A percentile compares a stretch with the other conserved stretches of the same genome.
These are phyloP conservation scores for Deuterostichococcus epilithicus DNA, from an alignment of 139 green algal genomes.

Conservation along the genomic window DNA sequence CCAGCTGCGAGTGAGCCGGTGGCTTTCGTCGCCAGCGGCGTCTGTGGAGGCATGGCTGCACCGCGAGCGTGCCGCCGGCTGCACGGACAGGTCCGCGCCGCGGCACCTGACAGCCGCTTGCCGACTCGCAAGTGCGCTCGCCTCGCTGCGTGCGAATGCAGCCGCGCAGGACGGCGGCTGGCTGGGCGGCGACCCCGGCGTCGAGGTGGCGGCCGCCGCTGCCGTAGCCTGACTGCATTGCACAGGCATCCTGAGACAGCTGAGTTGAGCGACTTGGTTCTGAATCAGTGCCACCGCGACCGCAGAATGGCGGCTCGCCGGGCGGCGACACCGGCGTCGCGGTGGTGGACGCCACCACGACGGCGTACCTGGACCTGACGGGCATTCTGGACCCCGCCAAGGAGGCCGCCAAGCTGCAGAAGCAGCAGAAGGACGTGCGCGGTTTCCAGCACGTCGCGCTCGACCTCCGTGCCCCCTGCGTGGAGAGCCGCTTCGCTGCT, in stretches of 20 bases:
- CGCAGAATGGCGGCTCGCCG: constrained; percentile 31
- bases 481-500: no score
- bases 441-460: no score
- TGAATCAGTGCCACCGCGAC: constrained; percentile 7
- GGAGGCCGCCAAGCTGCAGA: constrained; percentile 88
- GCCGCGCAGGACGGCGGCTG: constrained; percentile 33
- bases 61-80: no score
- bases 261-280: neutral
- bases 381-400: constrained; percentile 86
- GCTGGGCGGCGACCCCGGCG: constrained; percentile 62
- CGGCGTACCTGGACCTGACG: constrained; percentile 52
- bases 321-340: constrained; percentile 69
- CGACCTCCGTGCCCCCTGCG: no score
- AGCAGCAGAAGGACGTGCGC: constrained; percentile 63
- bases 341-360: constrained; percentile 79
- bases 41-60: no score
- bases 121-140: no score
- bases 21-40: no score
- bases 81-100: no score
- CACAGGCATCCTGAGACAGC: constrained; percentile 78
- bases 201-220: constrained; percentile 78
- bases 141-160: no score
- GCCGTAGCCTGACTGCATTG: constrained; percentile 60
- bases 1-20: no score
- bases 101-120: no score